Evolutionary conservation across 1,284 basidiomycete species (phyloP).

Genomic region (Mycosarcoma mackinlayi): DNA sequence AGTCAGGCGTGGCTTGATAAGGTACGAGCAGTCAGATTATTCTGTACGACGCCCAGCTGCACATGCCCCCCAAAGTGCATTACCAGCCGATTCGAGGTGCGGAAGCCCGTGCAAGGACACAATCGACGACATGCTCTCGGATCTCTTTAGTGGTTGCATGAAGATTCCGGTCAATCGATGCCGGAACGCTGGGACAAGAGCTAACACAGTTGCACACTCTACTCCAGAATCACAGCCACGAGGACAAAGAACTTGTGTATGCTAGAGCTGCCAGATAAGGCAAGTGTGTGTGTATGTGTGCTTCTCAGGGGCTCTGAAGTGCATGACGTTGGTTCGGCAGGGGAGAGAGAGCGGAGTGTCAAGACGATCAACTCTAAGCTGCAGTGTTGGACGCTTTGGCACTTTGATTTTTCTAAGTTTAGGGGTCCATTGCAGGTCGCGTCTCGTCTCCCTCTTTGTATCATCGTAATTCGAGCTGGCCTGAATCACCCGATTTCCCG

Average conservation of each 20-base stretch:
- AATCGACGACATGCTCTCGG: too few relatives aligned
- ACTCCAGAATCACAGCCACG: too few relatives aligned
- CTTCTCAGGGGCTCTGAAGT: slow-evolving; percentile 11
- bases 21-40: too few relatives aligned
- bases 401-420: background rate
- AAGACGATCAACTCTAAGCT: slow-evolving; percentile 7
- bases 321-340: background rate
- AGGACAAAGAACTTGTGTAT: too few relatives aligned
- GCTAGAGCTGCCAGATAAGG: background rate
- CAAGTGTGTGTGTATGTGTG: background rate
- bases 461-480: background rate
- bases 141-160: too few relatives aligned
- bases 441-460: background rate
- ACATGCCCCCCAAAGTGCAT: too few relatives aligned
- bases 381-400: slow-evolving; percentile 1
- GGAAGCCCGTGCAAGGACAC: too few relatives aligned
- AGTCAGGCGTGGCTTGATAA: background rate
- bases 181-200: too few relatives aligned
- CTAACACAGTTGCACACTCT: too few relatives aligned
- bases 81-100: too few relatives aligned
- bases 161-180: too few relatives aligned
- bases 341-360: slow-evolving; percentile 18
- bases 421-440: background rate
- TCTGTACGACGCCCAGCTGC: too few relatives aligned
- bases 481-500: background rate